Evolutionary conservation across 1,284 basidiomycete species (phyloP).

Genomic region (Schizopora paradoxa): DNA sequence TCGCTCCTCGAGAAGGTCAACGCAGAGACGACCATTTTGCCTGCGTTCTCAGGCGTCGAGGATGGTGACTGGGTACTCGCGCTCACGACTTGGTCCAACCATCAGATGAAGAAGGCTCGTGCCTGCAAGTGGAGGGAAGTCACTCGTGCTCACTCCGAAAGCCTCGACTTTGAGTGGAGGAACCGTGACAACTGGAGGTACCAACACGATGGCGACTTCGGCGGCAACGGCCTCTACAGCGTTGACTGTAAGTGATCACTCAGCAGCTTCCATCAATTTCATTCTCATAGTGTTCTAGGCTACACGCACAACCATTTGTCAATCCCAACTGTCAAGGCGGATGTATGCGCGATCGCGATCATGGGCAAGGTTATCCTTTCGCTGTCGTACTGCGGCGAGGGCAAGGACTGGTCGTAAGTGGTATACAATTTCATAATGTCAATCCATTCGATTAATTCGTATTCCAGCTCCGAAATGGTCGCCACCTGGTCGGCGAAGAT

Average conservation of each 20-base stretch:
- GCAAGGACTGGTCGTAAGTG: constrained; percentile 15
- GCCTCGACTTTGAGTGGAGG: constrained; percentile 18
- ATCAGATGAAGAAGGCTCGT: constrained; percentile 22
- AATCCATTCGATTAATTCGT: no score
- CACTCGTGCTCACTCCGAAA: no score
- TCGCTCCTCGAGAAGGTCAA: constrained; percentile 27
- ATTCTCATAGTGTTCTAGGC: no score
- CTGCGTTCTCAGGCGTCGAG: constrained; percentile 25
- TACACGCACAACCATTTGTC: constrained; percentile 28
- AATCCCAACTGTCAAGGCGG: constrained; percentile 25
- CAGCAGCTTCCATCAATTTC: no score
- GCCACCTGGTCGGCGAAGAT: constrained; percentile 12
- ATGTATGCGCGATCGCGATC: constrained; percentile 26
- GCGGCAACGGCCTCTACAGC: constrained; percentile 8
- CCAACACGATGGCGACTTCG: constrained; percentile 16
- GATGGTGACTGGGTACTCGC: constrained; percentile 25
- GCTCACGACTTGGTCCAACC: constrained; percentile 27
- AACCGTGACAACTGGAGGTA: constrained; percentile 18
- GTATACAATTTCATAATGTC: no score
- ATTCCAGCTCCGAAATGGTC: constrained; percentile 7
- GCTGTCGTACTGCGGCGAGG: constrained; percentile 15
- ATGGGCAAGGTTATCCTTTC: constrained; percentile 26
- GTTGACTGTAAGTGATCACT: constrained; percentile 9
- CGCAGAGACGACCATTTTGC: constrained; percentile 29
- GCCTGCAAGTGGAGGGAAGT: constrained; percentile 25